Evolutionary conservation across 164 flowering plant species (phyloP).

Genomic region (Piper betle): DNA sequence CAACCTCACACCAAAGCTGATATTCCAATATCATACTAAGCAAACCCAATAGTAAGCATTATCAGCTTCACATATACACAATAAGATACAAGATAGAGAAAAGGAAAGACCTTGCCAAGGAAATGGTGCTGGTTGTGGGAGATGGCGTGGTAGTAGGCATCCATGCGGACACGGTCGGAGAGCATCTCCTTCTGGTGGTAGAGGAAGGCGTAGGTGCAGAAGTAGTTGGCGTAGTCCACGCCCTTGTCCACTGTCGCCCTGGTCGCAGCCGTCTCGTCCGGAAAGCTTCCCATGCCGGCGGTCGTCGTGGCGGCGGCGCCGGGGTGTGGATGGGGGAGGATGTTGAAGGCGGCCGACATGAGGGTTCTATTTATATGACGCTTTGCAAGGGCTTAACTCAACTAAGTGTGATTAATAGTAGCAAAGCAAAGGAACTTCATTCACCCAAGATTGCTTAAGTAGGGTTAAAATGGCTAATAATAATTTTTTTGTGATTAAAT

Average conservation of each 20-base stretch:
- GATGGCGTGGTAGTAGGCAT: constrained; percentile 75
- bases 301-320: not conserved
- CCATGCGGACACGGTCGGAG: constrained; percentile 91
- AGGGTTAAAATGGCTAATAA: too few species aligned
- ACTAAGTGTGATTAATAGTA: not conserved
- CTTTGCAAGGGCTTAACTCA: not conserved
- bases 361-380: not conserved
- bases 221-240: constrained; percentile 87
- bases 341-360: too few species aligned
- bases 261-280: not conserved
- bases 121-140: constrained; percentile 76
- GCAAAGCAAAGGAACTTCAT: too few species aligned
- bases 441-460: too few species aligned
- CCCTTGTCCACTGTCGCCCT: constrained; percentile 55
- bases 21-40: too few species aligned
- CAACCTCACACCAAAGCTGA: too few species aligned
- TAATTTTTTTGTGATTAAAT: too few species aligned
- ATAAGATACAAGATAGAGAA: not conserved
- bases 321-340: too few species aligned
- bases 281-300: constrained; percentile 1
- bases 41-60: not conserved
- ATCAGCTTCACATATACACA: not conserved
- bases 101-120: constrained; percentile 45
- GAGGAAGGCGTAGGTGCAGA: constrained; percentile 89
- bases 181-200: constrained; percentile 99